These are phyloP conservation scores for Erysimum cheiri DNA, from an alignment of 441 rosid species.

Conservation along the genomic window DNA sequence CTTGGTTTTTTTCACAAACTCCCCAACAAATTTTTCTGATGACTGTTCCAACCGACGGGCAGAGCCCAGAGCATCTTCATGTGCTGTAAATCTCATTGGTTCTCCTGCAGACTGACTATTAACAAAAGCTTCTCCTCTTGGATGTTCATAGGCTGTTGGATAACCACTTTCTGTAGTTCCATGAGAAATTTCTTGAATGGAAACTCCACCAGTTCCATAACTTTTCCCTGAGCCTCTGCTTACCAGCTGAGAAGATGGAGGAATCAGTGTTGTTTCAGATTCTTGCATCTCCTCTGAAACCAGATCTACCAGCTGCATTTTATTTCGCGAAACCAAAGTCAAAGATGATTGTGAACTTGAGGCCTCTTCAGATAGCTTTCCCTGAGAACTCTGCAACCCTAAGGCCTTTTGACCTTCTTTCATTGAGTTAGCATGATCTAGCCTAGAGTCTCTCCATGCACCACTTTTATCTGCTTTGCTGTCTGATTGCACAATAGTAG, in stretches of 20 bases:
- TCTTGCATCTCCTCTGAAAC: slow-evolving; percentile 49
- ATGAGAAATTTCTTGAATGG: slow-evolving; percentile 47
- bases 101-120: slow-evolving; percentile 46
- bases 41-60: slow-evolving; percentile 68
- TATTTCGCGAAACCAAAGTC: slow-evolving; percentile 45
- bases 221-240: slow-evolving; percentile 47
- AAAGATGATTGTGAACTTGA: slow-evolving; percentile 56
- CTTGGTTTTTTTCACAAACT: slow-evolving; percentile 72
- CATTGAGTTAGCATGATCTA: slow-evolving; percentile 44
- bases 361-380: slow-evolving; percentile 45
- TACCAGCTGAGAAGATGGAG: slow-evolving; percentile 66
- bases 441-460: slow-evolving; percentile 46
- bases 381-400: slow-evolving; percentile 44
- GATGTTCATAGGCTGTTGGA: slow-evolving; percentile 38
- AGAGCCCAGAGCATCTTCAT: slow-evolving; percentile 70
- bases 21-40: slow-evolving; percentile 62
- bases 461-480: slow-evolving; percentile 44
- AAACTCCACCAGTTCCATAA: slow-evolving; percentile 41
- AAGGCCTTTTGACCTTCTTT: slow-evolving; percentile 42
- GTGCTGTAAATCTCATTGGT: slow-evolving; percentile 40
- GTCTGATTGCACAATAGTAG: slow-evolving; percentile 44
- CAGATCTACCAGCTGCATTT: slow-evolving; percentile 47
- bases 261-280: slow-evolving; percentile 54
- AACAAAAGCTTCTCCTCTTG: slow-evolving; percentile 45
- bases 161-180: slow-evolving; percentile 56